These are phyloP conservation scores for Phytophthora multivora DNA, from an alignment of 352 stramenopile genomes.

Conservation along the genomic window DNA sequence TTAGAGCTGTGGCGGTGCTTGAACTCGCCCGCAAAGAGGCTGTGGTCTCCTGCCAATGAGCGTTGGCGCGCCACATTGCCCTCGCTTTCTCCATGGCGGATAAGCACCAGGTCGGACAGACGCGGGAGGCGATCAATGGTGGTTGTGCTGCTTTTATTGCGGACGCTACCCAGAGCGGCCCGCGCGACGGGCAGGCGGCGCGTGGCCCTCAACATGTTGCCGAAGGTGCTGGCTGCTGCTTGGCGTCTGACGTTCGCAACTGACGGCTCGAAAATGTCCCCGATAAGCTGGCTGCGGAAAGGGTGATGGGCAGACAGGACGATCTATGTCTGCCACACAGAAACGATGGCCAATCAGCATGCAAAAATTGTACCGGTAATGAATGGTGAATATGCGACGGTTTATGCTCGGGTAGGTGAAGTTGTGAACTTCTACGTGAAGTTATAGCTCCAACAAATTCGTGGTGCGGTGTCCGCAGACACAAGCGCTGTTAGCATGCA, in stretches of 20 bases:
- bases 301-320: slow-evolving; percentile 11
- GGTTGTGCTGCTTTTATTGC: slow-evolving; percentile 4
- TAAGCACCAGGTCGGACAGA: slow-evolving; percentile 84
- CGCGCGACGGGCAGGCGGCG: slow-evolving; percentile 5
- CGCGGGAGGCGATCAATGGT: slow-evolving; percentile 48
- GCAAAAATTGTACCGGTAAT: slow-evolving; percentile 5
- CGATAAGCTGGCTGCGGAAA: slow-evolving; percentile 13
- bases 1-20: slow-evolving; percentile 89
- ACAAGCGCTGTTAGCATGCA: not conserved
- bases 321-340: slow-evolving; percentile 27
- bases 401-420: not conserved
- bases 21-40: slow-evolving; percentile 87
- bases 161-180: not conserved
- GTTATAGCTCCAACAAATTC: not conserved
- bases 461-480: not conserved
- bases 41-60: slow-evolving; percentile 85
- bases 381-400: not conserved
- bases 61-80: slow-evolving; percentile 86
- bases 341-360: slow-evolving; percentile 20
- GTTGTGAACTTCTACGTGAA: no score
- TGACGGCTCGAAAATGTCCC: slow-evolving; percentile 12
- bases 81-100: slow-evolving; percentile 89
- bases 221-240: slow-evolving; percentile 10
- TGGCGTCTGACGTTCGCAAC: slow-evolving; percentile 31
- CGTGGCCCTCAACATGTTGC: slow-evolving; percentile 27